phyloP scores from a whole-genome alignment of 208 protist genomes.

The Lotmaria passim region DNA sequence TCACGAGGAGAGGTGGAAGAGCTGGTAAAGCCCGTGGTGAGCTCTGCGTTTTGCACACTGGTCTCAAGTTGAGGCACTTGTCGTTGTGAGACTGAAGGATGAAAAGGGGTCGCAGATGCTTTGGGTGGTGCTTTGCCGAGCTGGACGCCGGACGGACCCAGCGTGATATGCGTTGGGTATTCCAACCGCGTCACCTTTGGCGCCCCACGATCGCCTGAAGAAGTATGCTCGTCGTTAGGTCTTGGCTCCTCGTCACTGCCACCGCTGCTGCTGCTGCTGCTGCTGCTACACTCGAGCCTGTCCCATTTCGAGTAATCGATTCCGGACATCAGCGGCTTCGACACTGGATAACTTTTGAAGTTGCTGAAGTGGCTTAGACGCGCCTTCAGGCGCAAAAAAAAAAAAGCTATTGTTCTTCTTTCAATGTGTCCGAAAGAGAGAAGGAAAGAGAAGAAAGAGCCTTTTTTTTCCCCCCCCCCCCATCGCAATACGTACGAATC shows the following conservation, averaged over 20 bases:
- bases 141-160: slow-evolving; percentile 65
- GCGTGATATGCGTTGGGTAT: slow-evolving; percentile 64
- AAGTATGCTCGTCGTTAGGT: not conserved
- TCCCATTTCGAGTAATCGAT: slow-evolving; percentile 92
- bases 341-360: too few relatives aligned
- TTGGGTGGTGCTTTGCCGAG: slow-evolving; percentile 37
- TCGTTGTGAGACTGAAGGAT: not conserved
- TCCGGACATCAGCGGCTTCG: slow-evolving; percentile 31
- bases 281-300: slow-evolving; percentile 49
- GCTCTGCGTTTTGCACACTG: not conserved
- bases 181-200: slow-evolving; percentile 61
- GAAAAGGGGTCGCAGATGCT: slow-evolving; percentile 60
- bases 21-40: not conserved
- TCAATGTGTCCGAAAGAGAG: too few relatives aligned
- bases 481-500: too few relatives aligned
- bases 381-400: slow-evolving; percentile 10
- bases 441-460: too few relatives aligned
- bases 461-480: too few relatives aligned
- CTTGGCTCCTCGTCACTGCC: not conserved
- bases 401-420: not conserved
- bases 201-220: not conserved
- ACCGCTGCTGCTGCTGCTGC: not conserved
- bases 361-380: not conserved
- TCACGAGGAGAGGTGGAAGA: not conserved
- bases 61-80: not conserved